phyloP scores from a whole-genome alignment of 202 grass and related monocot species.

The Elaeis oleifera region DNA sequence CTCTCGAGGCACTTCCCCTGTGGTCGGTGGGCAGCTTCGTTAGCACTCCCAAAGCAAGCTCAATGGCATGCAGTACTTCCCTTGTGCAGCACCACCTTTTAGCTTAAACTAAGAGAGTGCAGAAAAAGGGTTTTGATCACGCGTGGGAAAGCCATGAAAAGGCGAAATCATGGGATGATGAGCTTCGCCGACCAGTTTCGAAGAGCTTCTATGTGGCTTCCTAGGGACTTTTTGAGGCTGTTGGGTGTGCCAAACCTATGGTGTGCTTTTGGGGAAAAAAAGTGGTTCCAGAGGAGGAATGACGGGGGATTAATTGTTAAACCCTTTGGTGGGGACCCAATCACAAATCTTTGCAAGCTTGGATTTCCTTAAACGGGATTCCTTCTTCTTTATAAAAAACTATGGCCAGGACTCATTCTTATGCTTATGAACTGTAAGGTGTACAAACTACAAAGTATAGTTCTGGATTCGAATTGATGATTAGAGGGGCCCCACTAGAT shows the following conservation, averaged over 20 bases:
- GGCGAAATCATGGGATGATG: neutral
- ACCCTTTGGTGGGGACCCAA: neutral
- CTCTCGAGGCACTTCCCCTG: neutral
- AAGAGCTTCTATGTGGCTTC: neutral
- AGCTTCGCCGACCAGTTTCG: neutral
- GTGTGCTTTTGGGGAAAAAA: neutral
- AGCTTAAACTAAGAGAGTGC: neutral
- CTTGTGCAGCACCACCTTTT: slow-evolving; percentile 1
- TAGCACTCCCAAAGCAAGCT: neutral
- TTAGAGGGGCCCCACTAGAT: too few relatives aligned
- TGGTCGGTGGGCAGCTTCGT: neutral
- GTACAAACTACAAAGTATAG: too few relatives aligned
- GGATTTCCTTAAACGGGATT: too few relatives aligned
- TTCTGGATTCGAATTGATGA: too few relatives aligned
- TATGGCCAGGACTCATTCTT: too few relatives aligned
- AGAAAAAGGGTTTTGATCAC: neutral
- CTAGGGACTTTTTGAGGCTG: neutral
- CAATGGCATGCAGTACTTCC: neutral
- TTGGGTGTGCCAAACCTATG: neutral
- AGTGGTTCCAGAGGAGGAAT: neutral
- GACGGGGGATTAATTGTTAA: neutral
- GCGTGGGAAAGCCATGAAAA: neutral
- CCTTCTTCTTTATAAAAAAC: too few relatives aligned
- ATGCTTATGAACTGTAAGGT: too few relatives aligned
- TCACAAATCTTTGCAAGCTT: neutral